Base-by-base conservation (phyloP, 805 yeast genomes). In the Peterozyma toletana region DNA sequence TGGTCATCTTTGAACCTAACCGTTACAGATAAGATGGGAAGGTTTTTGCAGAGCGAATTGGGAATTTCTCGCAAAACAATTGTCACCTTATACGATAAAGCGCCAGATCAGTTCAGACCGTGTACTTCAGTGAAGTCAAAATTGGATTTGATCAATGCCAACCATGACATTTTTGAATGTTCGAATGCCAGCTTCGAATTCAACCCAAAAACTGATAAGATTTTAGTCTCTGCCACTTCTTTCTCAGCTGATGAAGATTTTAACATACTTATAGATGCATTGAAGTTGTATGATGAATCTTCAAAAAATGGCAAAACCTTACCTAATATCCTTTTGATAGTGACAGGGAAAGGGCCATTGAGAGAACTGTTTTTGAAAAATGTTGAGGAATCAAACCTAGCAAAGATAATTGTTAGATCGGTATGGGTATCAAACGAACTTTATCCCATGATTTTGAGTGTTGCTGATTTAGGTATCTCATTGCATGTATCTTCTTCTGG, bases 291-390 rank as follows among this genome's bases (percentile, higher is more conserved):
- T 50, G 90, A 85, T 41, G 48, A 51, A 10, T 54, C 59, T 18
- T 4, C 27, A 21, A 33, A 42, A 10, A 50, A 48, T 16, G 52
- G 50, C 9, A 50, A 53, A 11, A 31, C 50, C 1, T 50, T 71
- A 3, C 80, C 81, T 1, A 73, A 70, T 3, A 55, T 90, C 1
- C 59, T 79, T 34, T 75, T 88, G 42, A 63, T 93, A n/a, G 83
- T 93, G n/a, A 93, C 99, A 0, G 99, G 99, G 0, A 91, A 90
- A 59, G 99, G 99, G 0, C 98, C 98, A 0, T 59, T 85, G 62
- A 78, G 78, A 50, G 59, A 63, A 2, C 64, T 73, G 16, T 84
- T 82, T 52, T 56, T 75, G 29, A 47, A 55, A 2, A 58, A 67
- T 18, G 83, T 85, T 2, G 53, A 64, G n/a, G 53, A 58, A 9